A percentile compares a stretch with the other conserved stretches of the same genome.
Evolutionary conservation across 371 early-diverging fungal genomes (phyloP).

Genomic region (Choanephora cucurbitarum): DNA sequence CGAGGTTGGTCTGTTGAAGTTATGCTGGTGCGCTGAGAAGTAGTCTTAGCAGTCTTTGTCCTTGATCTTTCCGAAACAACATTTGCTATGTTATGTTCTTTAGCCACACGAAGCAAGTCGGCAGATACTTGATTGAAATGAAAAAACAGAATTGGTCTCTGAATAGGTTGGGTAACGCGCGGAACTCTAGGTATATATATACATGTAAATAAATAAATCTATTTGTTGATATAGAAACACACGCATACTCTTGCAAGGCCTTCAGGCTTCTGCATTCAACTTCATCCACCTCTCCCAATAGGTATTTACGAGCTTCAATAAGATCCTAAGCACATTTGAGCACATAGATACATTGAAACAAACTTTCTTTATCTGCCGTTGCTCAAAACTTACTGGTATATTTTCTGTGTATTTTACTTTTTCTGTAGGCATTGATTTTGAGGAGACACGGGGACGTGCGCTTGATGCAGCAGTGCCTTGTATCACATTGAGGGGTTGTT

Average conservation of each 20-base stretch:
- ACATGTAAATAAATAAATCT: not conserved
- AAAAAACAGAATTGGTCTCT: slow-evolving; percentile 5
- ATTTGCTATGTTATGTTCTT: not conserved
- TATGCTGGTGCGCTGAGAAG: not conserved
- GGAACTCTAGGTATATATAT: not conserved
- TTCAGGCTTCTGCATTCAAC: slow-evolving; percentile 12
- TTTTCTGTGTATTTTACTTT: slow-evolving; percentile 4
- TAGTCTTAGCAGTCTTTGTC: not conserved
- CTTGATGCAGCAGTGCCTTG: not conserved
- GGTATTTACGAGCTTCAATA: slow-evolving; percentile 17
- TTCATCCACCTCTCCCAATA: slow-evolving; percentile 10
- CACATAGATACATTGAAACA: not conserved
- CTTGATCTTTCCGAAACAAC: not conserved
- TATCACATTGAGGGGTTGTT: not conserved
- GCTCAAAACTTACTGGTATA: slow-evolving; percentile 14
- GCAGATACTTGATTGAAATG: slow-evolving; percentile 2
- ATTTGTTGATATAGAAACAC: not conserved
- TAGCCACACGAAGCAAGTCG: not conserved
- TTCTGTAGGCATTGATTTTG: slow-evolving; percentile 8
- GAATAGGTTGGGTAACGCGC: not conserved
- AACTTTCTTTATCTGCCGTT: too few relatives aligned
- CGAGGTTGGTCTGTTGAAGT: not conserved
- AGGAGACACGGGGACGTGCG: slow-evolving; percentile 13
- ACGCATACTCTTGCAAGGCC: slow-evolving; percentile 10
- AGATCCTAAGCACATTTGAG: not conserved